A percentile compares a stretch with the other conserved stretches of the same genome.
These are phyloP conservation scores for Fomitopsis pinicola DNA, from an alignment of 1,284 basidiomycete species.

Conservation along the genomic window DNA sequence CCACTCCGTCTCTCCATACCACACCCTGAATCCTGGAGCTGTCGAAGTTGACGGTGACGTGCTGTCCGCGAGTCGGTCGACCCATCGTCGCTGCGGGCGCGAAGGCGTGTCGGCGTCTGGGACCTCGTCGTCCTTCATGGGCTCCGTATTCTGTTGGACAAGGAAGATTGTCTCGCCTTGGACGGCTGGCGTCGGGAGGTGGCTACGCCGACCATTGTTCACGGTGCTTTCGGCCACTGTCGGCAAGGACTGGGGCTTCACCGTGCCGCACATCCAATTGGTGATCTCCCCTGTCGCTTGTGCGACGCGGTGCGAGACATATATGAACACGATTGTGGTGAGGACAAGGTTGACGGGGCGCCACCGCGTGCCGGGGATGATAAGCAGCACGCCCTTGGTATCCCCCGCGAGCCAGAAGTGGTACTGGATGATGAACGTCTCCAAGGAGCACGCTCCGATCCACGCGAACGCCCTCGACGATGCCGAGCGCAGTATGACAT, in stretches of 20 bases:
- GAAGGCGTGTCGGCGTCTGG: slow-evolving; percentile 31
- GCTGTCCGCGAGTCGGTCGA: slow-evolving; percentile 48
- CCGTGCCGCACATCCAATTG: slow-evolving; percentile 54
- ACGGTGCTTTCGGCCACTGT: slow-evolving; percentile 14
- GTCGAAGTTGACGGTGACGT: slow-evolving; percentile 22
- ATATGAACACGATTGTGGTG: slow-evolving; percentile 75
- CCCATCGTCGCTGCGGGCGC: slow-evolving; percentile 43
- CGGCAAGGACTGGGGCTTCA: slow-evolving; percentile 29
- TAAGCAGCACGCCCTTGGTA: slow-evolving; percentile 78
- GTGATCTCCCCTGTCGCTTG: slow-evolving; percentile 75
- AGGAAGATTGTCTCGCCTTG: slow-evolving; percentile 26
- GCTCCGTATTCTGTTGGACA: slow-evolving; percentile 18
- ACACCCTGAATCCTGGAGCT: slow-evolving; percentile 26
- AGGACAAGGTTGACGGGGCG: slow-evolving; percentile 74
- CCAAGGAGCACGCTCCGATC: slow-evolving; percentile 79
- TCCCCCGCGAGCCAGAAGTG: slow-evolving; percentile 88
- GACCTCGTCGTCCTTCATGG: slow-evolving; percentile 23
- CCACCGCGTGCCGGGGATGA: slow-evolving; percentile 73
- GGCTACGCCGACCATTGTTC: background rate
- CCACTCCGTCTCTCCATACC: slow-evolving; percentile 29
- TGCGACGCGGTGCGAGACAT: slow-evolving; percentile 72
- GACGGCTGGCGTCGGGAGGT: background rate
- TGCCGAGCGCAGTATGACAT: slow-evolving; percentile 60
- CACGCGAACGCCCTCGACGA: slow-evolving; percentile 72
- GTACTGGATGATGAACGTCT: slow-evolving; percentile 87